Percentiles rank a stretch among this genome's conserved stretches.
Evolutionary conservation across 2,329 filamentous ascomycete genomes (phyloP).

Genomic region (Sarocladium strictum): DNA sequence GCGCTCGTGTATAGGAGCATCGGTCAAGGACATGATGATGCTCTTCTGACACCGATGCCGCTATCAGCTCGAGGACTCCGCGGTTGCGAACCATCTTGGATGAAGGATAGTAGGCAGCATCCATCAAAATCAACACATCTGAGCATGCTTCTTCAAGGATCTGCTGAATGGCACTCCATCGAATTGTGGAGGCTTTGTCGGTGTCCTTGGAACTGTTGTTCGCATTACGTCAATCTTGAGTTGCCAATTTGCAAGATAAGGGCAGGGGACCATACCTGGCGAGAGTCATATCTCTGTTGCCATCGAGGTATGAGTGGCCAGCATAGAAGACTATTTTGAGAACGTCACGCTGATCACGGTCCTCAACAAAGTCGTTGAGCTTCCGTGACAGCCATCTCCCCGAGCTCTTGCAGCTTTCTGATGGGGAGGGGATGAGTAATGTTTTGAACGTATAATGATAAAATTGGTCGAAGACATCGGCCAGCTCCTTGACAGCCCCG

Average conservation of each 20-base stretch:
- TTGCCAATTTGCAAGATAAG: no score
- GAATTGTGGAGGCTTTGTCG: conserved; percentile 39
- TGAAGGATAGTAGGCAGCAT: conserved; percentile 51
- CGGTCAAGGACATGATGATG: conserved; percentile 41
- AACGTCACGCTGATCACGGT: conserved; percentile 47
- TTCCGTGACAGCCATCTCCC: conserved; percentile 48
- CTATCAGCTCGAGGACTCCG: conserved; percentile 51
- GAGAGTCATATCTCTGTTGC: conserved; percentile 50
- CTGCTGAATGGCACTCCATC: conserved; percentile 52
- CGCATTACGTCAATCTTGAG: neutral
- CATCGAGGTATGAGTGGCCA: conserved; percentile 48
- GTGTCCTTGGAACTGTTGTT: conserved; percentile 38
- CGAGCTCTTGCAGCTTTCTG: conserved; percentile 41
- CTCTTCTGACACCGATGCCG: conserved; percentile 48
- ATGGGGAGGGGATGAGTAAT: conserved; percentile 42
- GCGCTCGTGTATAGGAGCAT: conserved; percentile 44
- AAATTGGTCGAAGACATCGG: conserved; percentile 42
- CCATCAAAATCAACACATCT: conserved; percentile 53
- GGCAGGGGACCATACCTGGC: no score
- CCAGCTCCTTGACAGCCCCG: conserved; percentile 40
- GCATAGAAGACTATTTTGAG: conserved; percentile 55
- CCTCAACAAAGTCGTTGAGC: conserved; percentile 47
- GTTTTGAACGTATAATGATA: conserved; percentile 47
- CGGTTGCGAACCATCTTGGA: conserved; percentile 44
- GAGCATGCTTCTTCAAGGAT: conserved; percentile 49